Percentiles rank a stretch among this genome's conserved stretches.
Conservation (phyloP, 2,329 filamentous ascomycete genomes). For the Fusarium multiceps region DNA sequence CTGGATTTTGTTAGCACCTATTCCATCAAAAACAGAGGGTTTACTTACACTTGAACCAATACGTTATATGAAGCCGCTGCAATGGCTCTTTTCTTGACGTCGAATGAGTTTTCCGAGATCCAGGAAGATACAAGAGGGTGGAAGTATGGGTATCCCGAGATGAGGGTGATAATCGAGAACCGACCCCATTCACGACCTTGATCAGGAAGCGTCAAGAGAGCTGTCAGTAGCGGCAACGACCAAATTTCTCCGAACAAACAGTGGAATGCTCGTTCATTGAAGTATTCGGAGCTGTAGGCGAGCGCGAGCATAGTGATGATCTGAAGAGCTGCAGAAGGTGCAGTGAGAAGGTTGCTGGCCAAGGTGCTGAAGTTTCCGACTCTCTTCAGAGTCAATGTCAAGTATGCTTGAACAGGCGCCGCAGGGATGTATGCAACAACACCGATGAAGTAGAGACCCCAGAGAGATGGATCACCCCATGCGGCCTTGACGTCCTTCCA, state of each 20-base stretch:
- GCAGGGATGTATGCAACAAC: constrained; percentile 62
- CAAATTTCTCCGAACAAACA: constrained; percentile 64
- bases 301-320: constrained; percentile 66
- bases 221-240: constrained; percentile 63
- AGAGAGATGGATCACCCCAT: constrained; percentile 60
- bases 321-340: constrained; percentile 67
- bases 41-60: constrained; percentile 55
- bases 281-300: constrained; percentile 65
- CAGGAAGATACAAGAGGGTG: constrained; percentile 65
- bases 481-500: constrained; percentile 57
- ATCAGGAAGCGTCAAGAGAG: constrained; percentile 61
- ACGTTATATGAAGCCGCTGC: constrained; percentile 62
- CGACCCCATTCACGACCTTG: constrained; percentile 62
- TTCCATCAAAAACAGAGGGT: fast-evolving
- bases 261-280: constrained; percentile 65
- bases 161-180: constrained; percentile 62
- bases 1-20: constrained; percentile 30
- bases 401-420: constrained; percentile 59
- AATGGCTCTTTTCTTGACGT: constrained; percentile 62
- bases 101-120: constrained; percentile 62
- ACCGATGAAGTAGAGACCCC: constrained; percentile 63
- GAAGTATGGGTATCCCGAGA: constrained; percentile 68
- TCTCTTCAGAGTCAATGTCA: constrained; percentile 67
- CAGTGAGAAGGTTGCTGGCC: constrained; percentile 71
- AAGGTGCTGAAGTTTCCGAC: constrained; percentile 67